Evolutionary conservation across 108 stramenopile species (phyloP).

Genomic region (Stephanodiscus triporus): DNA sequence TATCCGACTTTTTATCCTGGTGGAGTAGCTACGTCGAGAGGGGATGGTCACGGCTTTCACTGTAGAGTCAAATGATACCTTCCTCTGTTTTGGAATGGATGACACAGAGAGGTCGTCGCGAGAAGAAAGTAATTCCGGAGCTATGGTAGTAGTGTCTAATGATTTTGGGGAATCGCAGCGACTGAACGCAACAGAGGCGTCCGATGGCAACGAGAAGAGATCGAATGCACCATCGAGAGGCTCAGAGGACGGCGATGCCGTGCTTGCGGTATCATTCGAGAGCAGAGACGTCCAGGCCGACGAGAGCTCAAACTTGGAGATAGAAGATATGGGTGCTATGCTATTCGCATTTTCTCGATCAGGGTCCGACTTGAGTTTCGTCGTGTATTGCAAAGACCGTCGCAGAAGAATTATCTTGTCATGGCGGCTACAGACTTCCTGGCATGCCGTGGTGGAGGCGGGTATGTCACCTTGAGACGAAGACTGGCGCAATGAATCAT

Average conservation of each 20-base stretch:
- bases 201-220: slow-evolving; percentile 47
- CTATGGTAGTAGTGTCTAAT: background rate
- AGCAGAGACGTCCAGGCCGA: slow-evolving; percentile 38
- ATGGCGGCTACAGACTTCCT: background rate
- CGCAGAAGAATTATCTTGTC: slow-evolving; percentile 23
- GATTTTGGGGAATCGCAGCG: background rate
- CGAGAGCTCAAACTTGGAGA: slow-evolving; percentile 34
- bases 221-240: slow-evolving; percentile 39
- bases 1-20: slow-evolving; percentile 22
- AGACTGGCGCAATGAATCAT: background rate
- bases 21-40: slow-evolving; percentile 26
- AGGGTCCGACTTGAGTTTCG: slow-evolving; percentile 32
- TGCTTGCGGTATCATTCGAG: slow-evolving; percentile 11
- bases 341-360: slow-evolving; percentile 10
- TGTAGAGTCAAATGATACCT: slow-evolving; percentile 46
- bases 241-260: slow-evolving; percentile 12
- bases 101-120: slow-evolving; percentile 7
- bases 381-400: slow-evolving; percentile 30
- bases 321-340: background rate
- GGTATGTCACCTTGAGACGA: background rate
- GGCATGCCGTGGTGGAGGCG: background rate
- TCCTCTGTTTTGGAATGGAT: slow-evolving; percentile 23
- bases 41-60: slow-evolving; percentile 47
- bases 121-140: background rate
- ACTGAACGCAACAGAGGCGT: slow-evolving; percentile 26